Evolutionary conservation across 345 rosid genomes (phyloP).

Genomic region (Syzygium jambos): DNA sequence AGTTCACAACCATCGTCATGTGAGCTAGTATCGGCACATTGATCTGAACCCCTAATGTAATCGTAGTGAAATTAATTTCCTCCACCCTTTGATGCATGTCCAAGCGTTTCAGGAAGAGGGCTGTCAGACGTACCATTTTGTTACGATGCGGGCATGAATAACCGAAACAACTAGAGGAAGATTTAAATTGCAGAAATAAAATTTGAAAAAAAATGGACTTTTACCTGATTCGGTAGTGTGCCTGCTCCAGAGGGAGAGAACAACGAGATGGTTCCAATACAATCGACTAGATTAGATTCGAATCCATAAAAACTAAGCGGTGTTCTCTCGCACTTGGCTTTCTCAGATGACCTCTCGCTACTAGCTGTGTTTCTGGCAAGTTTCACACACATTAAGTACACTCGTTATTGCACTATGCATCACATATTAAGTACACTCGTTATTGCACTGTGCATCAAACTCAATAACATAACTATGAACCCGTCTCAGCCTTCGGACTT

Average conservation of each 20-base stretch:
- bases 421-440: background rate
- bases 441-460: background rate
- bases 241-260: too few species aligned
- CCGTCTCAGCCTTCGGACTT: background rate
- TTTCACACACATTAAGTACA: background rate
- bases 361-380: background rate
- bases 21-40: background rate
- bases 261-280: too few species aligned
- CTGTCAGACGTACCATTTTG: fast-evolving
- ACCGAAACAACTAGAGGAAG: too few species aligned
- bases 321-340: background rate
- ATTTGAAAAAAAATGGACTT: too few species aligned
- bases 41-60: background rate
- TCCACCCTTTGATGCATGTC: background rate
- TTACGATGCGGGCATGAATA: too few species aligned
- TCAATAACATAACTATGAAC: background rate
- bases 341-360: background rate
- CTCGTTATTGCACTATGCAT: background rate
- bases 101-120: fast-evolving
- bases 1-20: background rate
- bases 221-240: too few species aligned
- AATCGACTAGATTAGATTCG: background rate
- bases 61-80: background rate
- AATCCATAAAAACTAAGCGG: background rate
- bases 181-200: too few species aligned